Conservation (phyloP, 306 rosid genomes). For the Vigna radiata region DNA sequence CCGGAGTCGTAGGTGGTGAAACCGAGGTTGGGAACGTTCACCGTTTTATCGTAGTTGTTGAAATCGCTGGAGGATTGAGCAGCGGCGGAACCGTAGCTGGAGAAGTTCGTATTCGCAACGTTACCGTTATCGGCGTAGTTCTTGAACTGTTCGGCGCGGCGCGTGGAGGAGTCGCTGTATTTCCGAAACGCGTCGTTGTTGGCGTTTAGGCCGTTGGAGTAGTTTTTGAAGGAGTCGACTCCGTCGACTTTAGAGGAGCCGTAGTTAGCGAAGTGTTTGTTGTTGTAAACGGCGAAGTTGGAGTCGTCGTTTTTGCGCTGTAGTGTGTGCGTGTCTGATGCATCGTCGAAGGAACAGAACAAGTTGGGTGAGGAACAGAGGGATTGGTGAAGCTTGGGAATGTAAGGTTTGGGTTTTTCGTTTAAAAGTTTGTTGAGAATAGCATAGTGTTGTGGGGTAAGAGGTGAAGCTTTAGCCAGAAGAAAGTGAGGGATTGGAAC, state of each 20-base stretch:
- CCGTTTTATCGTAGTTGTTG: slow-evolving; percentile 65
- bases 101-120: slow-evolving; percentile 68
- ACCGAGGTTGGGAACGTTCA: slow-evolving; percentile 78
- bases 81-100: slow-evolving; percentile 60
- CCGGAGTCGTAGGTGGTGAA: slow-evolving; percentile 73
- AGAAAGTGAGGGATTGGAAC: slow-evolving; percentile 63
- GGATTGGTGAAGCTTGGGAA: slow-evolving; percentile 45
- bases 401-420: slow-evolving; percentile 37
- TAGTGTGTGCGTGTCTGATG: not conserved
- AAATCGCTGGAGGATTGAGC: slow-evolving; percentile 61
- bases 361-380: slow-evolving; percentile 71
- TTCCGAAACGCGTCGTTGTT: slow-evolving; percentile 66
- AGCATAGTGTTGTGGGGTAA: slow-evolving; percentile 62
- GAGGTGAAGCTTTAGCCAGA: slow-evolving; percentile 78
- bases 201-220: slow-evolving; percentile 71
- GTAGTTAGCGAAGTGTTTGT: slow-evolving; percentile 71
- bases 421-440: slow-evolving; percentile 49
- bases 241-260: slow-evolving; percentile 57
- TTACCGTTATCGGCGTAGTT: slow-evolving; percentile 77
- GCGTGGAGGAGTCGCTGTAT: slow-evolving; percentile 59
- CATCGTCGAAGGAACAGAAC: slow-evolving; percentile 61
- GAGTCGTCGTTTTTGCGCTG: slow-evolving; percentile 38
- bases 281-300: slow-evolving; percentile 61
- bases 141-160: slow-evolving; percentile 61
- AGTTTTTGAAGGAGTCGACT: slow-evolving; percentile 82